phyloP scores from a whole-genome alignment of 148 eudicot species.

The Chenopodium album region DNA sequence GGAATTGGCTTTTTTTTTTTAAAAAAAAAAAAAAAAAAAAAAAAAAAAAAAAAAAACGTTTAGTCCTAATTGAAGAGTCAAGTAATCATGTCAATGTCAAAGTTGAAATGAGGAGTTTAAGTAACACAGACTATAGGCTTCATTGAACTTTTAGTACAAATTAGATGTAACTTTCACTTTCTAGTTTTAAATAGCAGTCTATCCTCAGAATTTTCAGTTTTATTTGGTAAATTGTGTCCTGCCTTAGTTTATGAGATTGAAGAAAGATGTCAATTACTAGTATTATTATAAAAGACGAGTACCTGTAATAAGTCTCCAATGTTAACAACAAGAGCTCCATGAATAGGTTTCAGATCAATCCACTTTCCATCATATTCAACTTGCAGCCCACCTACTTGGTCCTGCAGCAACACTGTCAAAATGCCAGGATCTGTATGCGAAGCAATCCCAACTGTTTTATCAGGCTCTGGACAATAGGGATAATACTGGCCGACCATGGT shows the following conservation, averaged over 20 bases:
- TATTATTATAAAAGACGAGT: neutral
- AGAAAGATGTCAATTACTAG: neutral
- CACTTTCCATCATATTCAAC: slow-evolving; percentile 37
- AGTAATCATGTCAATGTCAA: neutral
- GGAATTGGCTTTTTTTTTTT: neutral
- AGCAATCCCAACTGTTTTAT: slow-evolving; percentile 38
- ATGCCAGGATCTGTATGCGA: slow-evolving; percentile 46
- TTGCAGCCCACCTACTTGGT: slow-evolving; percentile 47
- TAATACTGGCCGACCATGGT: slow-evolving; percentile 32
- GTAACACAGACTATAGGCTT: neutral
- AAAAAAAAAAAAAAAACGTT: too few species aligned
- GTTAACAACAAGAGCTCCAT: slow-evolving; percentile 43
- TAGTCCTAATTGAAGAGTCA: neutral
- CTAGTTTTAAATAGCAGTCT: neutral
- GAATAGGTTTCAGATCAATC: slow-evolving; percentile 42
- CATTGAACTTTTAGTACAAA: neutral
- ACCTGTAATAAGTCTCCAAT: slow-evolving; percentile 52
- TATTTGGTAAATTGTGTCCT: neutral
- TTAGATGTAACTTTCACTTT: neutral
- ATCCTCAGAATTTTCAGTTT: neutral
- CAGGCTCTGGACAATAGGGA: slow-evolving; percentile 49
- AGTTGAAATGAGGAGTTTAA: neutral
- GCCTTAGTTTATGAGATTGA: neutral
- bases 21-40: neutral
- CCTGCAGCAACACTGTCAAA: slow-evolving; percentile 43